These are phyloP conservation scores for Emmonsiellopsis sp. DNA, from an alignment of 2,329 filamentous ascomycete genomes.

Conservation along the genomic window DNA sequence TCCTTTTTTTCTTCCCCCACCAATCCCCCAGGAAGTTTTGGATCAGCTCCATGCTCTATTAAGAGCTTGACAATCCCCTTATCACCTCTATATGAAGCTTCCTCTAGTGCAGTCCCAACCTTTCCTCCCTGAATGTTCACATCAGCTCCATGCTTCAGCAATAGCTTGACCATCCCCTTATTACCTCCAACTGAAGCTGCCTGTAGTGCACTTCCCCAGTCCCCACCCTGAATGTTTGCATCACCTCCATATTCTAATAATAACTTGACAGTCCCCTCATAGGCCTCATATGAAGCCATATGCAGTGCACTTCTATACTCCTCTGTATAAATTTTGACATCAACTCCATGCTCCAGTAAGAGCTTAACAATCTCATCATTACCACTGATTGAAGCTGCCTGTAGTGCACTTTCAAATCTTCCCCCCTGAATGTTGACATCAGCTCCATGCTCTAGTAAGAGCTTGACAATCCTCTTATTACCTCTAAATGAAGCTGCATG, in stretches of 20 bases:
- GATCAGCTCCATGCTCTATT: neutral
- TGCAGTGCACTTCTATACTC: neutral
- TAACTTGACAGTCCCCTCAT: neutral
- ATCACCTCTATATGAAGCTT: neutral
- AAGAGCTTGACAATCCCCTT: neutral
- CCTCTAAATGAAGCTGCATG: neutral
- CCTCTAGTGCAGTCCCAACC: neutral
- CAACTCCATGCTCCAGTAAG: neutral
- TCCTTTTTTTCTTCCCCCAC: rapidly evolving
- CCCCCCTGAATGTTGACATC: neutral
- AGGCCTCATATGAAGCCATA: neutral
- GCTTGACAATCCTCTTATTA: neutral
- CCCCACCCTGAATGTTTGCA: neutral
- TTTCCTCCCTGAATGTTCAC: neutral
- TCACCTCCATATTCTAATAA: neutral
- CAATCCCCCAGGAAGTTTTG: neutral
- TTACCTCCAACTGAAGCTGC: neutral
- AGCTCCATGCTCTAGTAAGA: constrained; percentile 9
- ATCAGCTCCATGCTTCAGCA: constrained; percentile 9
- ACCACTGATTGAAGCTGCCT: neutral
- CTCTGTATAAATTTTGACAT: neutral
- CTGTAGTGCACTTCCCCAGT: neutral
- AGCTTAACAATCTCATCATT: neutral
- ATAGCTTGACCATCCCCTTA: neutral
- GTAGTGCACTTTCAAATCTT: neutral